phyloP scores from a whole-genome alignment of 768 basidiomycete species.

The Naganishia randhawae region DNA sequence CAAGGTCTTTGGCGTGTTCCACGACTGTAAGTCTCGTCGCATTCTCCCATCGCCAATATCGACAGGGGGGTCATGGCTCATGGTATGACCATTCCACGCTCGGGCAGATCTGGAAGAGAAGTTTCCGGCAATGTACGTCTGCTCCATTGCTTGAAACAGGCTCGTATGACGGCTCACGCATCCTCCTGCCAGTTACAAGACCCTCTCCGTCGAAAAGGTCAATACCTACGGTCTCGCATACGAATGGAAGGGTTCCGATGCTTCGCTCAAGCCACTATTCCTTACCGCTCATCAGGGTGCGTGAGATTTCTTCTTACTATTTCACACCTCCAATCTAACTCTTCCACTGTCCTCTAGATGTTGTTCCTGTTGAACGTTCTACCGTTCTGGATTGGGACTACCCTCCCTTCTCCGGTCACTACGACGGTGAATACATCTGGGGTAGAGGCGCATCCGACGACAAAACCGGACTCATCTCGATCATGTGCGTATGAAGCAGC shows the following conservation, averaged over 20 bases:
- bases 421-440: constrained; percentile 43
- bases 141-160: neutral
- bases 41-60: neutral
- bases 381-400: constrained; percentile 39
- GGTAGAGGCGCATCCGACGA: constrained; percentile 47
- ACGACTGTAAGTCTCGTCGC: constrained; percentile 36
- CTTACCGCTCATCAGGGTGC: constrained; percentile 48
- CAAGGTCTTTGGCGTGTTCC: constrained; percentile 40
- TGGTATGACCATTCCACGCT: neutral
- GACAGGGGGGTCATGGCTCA: neutral
- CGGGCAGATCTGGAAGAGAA: constrained; percentile 55
- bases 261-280: constrained; percentile 65
- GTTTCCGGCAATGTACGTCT: constrained; percentile 62
- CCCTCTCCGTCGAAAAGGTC: constrained; percentile 62
- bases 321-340: neutral
- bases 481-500: constrained; percentile 36
- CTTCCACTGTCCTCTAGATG: constrained; percentile 32
- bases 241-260: constrained; percentile 66
- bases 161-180: neutral
- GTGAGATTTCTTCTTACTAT: neutral
- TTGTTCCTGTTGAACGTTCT: constrained; percentile 43
- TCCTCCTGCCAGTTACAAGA: constrained; percentile 55
- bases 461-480: constrained; percentile 46
- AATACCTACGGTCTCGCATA: constrained; percentile 71
- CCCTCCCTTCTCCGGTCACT: constrained; percentile 41